Evolutionary conservation across 2,329 filamentous ascomycete genomes (phyloP).

Genomic region (Dactylella cylindrospora): DNA sequence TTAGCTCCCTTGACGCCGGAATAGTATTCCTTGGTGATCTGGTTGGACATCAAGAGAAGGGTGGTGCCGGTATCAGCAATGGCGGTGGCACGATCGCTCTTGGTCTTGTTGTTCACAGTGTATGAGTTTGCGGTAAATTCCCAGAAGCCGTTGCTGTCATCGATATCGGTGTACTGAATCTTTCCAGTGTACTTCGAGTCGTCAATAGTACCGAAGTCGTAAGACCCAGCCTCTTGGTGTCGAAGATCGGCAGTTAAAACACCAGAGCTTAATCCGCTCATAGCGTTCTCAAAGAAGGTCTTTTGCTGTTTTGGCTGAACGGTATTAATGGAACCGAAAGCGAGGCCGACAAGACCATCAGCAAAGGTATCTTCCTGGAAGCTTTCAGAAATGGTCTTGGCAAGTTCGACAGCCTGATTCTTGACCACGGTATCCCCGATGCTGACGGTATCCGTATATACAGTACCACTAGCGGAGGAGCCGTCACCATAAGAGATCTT

Average conservation of each 20-base stretch:
- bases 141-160: constrained; percentile 60
- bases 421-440: constrained; percentile 63
- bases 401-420: constrained; percentile 67
- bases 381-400: constrained; percentile 59
- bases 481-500: constrained; percentile 56
- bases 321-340: constrained; percentile 65
- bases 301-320: constrained; percentile 65
- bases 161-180: constrained; percentile 58
- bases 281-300: constrained; percentile 74
- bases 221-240: constrained; percentile 56
- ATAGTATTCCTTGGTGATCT: constrained; percentile 64
- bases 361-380: constrained; percentile 51
- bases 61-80: constrained; percentile 74
- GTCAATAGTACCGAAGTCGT: constrained; percentile 63
- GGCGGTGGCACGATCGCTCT: constrained; percentile 53
- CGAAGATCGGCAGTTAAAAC: constrained; percentile 55
- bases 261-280: constrained; percentile 46
- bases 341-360: constrained; percentile 71
- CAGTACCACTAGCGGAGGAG: constrained; percentile 63
- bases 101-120: constrained; percentile 55
- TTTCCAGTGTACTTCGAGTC: constrained; percentile 58
- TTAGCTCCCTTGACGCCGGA: constrained; percentile 58
- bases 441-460: constrained; percentile 66
- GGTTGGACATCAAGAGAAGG: constrained; percentile 62
- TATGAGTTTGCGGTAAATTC: constrained; percentile 61